Base-by-base conservation (phyloP, 768 basidiomycete species). In the Amanita muscaria region DNA sequence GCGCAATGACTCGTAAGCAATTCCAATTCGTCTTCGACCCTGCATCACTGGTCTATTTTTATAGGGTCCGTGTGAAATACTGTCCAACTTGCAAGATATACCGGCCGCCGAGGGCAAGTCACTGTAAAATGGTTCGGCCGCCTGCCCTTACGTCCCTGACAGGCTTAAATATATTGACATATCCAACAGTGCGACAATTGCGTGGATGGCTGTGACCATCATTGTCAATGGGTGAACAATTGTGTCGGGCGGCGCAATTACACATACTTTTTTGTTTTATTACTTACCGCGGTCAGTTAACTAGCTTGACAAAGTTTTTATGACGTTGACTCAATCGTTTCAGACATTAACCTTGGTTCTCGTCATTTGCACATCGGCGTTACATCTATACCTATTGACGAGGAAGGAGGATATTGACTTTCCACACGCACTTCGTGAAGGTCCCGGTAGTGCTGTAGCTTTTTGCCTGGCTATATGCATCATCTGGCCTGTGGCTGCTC, bases 171-270 rank as follows among this genome's bases (percentile, higher is more conserved):
- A 21, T 30, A 39, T 38, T 38, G 35, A 46, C 22, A 29, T 15
- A 10, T 35, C 24, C 5, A 22, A 24, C 52, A 93, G 86, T 99
- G 94, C 59, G 90, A 96, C 54, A 98, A 98, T 58, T 99, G 94
- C 57, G 90, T 97, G 12, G 93, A 97, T 52, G 83, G 83, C 8
- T 97, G 93, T 52, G 92, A 94, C 60, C 88, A 93, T 57, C 89
- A 90, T 57, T 88, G 83, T 50, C 82, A 83, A 57, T 87, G 83
- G 85, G 79, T 99, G 15, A 96, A 97, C 60, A 96, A 91, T 59
- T 98, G 96, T 59, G 76, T 99, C 31, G 96, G 96, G 5, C 77
- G 89, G 31, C 81, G 92, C 35, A 98, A 97, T 60, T 98, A 99
- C 60, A 85, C 89, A 14, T 74, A 81, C n/a, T 99, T 99, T 65